These are phyloP conservation scores for Pseudodiploospora longispora DNA, from an alignment of 2,329 filamentous ascomycete genomes.

Conservation along the genomic window DNA sequence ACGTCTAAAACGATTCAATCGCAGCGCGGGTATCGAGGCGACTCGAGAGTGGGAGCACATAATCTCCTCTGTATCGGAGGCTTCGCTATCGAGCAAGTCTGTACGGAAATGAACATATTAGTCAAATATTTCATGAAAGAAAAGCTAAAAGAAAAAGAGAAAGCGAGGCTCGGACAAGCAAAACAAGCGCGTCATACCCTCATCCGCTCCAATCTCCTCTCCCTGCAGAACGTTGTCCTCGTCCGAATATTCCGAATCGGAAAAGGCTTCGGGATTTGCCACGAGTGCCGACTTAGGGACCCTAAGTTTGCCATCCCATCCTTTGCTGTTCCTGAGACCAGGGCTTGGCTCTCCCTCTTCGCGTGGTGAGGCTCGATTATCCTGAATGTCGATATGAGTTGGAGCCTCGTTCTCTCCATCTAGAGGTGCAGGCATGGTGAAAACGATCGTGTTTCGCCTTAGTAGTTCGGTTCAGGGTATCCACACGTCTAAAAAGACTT, in stretches of 20 bases:
- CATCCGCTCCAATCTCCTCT: conserved; percentile 72
- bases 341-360: conserved; percentile 37
- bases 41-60: conserved; percentile 85
- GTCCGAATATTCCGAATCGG: conserved; percentile 78
- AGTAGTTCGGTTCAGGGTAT: too few relatives aligned
- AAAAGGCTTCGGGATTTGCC: conserved; percentile 71
- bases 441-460: too few relatives aligned
- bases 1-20: conserved; percentile 74
- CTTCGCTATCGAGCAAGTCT: conserved; percentile 56
- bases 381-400: conserved; percentile 42
- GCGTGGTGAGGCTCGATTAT: conserved; percentile 31
- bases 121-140: neutral
- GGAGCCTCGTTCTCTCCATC: conserved; percentile 28
- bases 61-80: conserved; percentile 63
- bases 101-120: conserved; percentile 1
- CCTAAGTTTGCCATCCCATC: conserved; percentile 79
- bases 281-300: conserved; percentile 56
- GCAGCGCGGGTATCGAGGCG: conserved; percentile 65
- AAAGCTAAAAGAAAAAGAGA: neutral
- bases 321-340: conserved; percentile 51
- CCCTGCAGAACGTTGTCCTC: conserved; percentile 59
- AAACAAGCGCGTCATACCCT: conserved; percentile 45
- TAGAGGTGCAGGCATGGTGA: conserved; percentile 33
- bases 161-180: neutral
- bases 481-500: too few relatives aligned